Percentiles rank a stretch among this genome's conserved stretches.
Conservation (phyloP, 257 asterid species). For the Paulownia fortunei region DNA sequence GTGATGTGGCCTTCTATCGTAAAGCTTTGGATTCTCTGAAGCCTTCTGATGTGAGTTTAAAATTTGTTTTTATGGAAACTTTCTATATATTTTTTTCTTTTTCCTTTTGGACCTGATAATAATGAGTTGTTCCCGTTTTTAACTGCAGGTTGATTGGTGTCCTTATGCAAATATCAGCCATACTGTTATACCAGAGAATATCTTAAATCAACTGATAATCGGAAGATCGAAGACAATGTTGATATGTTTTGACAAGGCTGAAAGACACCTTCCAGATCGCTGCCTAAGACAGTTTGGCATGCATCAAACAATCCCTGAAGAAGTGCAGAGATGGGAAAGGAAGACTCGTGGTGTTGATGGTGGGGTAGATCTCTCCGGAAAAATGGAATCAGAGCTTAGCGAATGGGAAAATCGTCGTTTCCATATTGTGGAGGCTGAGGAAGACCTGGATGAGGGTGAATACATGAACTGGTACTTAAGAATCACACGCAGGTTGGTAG, state of each 20-base stretch:
- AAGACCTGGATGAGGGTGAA: constrained; percentile 79
- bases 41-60: constrained; percentile 39
- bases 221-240: constrained; percentile 97
- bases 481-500: constrained; percentile 80
- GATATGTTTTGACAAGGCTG: constrained; percentile 96
- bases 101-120: not conserved
- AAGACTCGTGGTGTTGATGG: constrained; percentile 98
- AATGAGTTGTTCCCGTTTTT: constrained; percentile 15
- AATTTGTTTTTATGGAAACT: not conserved
- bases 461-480: constrained; percentile 84
- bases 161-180: constrained; percentile 89
- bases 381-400: constrained; percentile 86
- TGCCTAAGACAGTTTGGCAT: constrained; percentile 91
- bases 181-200: constrained; percentile 76
- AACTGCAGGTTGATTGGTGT: constrained; percentile 86
- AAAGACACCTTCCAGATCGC: constrained; percentile 96
- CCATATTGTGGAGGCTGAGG: constrained; percentile 86
- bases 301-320: constrained; percentile 82
- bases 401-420: constrained; percentile 85
- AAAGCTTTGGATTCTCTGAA: constrained; percentile 59
- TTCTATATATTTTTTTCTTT: constrained; percentile 1
- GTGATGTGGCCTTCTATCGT: constrained; percentile 92
- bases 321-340: constrained; percentile 92
- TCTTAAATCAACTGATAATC: constrained; percentile 76
- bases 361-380: constrained; percentile 80